phyloP scores from a whole-genome alignment of 768 basidiomycete genomes.

The Auricularia heimuer region DNA sequence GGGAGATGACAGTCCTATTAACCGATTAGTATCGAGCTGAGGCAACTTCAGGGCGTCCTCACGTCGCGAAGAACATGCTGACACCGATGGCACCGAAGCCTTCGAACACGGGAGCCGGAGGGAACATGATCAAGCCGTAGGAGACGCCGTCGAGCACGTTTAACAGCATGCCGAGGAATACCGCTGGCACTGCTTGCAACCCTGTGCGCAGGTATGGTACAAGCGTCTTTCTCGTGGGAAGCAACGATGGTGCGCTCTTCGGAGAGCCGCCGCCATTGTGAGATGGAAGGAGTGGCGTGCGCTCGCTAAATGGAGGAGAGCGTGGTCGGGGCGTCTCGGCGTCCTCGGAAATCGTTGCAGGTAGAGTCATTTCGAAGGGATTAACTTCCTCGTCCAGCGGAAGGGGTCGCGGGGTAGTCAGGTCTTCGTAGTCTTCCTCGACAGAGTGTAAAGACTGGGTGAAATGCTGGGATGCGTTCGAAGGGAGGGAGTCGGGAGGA shows the following conservation, averaged over 20 bases:
- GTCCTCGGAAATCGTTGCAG: neutral
- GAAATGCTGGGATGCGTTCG: neutral
- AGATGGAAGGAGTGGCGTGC: neutral
- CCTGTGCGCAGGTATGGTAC: neutral
- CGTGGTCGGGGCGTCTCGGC: neutral
- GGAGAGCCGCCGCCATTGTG: neutral
- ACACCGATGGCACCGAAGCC: constrained; percentile 83
- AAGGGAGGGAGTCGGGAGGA: neutral
- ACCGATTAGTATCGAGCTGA: neutral
- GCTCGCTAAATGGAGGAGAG: neutral
- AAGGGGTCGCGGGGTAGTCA: neutral
- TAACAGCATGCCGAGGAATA: constrained; percentile 71
- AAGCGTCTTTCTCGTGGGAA: neutral
- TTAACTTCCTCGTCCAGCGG: neutral
- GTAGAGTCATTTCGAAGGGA: neutral
- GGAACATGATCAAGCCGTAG: constrained; percentile 97
- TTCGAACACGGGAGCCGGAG: constrained; percentile 67
- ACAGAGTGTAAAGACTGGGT: neutral
- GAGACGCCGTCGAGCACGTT: constrained; percentile 93
- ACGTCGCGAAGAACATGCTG: constrained; percentile 90
- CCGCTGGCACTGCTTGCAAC: constrained; percentile 56
- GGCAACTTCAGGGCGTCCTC: constrained; percentile 18
- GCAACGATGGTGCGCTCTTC: neutral
- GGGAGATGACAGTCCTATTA: constrained; percentile 59
- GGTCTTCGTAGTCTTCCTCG: neutral